Evolutionary conservation across 2,329 filamentous ascomycete genomes (phyloP).

Genomic region (Graphiopsis chlorocephala): DNA sequence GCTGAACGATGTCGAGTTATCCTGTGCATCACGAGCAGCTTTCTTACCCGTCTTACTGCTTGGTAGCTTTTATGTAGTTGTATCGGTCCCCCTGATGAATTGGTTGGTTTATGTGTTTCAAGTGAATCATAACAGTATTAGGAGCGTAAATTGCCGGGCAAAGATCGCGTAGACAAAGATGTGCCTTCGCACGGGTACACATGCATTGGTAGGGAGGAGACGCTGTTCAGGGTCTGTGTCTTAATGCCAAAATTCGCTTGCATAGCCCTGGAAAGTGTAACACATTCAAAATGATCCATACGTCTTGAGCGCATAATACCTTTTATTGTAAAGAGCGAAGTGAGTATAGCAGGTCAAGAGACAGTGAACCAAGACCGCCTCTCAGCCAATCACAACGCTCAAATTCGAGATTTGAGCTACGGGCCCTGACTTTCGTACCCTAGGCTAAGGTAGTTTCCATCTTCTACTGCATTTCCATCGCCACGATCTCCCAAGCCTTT

Average conservation of each 20-base stretch:
- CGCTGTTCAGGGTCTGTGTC: not conserved
- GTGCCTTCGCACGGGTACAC: not conserved
- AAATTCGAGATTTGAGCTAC: conserved; percentile 7
- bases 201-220: not conserved
- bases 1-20: not conserved
- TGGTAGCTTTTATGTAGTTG: conserved; percentile 6
- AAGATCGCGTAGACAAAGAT: too few relatives aligned
- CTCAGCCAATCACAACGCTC: not conserved
- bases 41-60: not conserved
- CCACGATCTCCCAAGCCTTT: not conserved
- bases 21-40: not conserved
- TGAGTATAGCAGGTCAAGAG: not conserved
- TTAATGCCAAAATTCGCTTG: not conserved
- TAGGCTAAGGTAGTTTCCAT: too few relatives aligned
- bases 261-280: not conserved
- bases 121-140: not conserved
- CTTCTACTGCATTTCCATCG: not conserved
- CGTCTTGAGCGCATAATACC: not conserved
- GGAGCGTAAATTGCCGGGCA: not conserved
- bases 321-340: not conserved
- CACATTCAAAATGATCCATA: not conserved
- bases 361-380: not conserved
- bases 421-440: not conserved
- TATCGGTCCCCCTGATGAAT: not conserved
- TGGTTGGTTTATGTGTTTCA: not conserved